phyloP scores from a whole-genome alignment of 1,139 yeast species.

The Suhomyces maxii region DNA sequence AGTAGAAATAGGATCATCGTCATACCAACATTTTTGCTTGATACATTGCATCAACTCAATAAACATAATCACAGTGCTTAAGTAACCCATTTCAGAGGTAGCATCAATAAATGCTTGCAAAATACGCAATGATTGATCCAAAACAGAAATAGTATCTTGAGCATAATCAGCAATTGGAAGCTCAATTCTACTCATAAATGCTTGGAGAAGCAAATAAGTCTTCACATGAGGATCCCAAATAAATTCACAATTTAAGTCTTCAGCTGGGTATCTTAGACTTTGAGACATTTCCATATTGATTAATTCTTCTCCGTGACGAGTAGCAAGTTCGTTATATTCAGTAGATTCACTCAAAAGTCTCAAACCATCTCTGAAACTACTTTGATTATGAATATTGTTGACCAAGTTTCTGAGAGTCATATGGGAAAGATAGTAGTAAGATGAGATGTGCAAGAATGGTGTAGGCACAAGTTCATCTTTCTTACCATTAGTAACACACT shows the following conservation, averaged over 20 bases:
- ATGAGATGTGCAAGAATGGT: constrained; percentile 79
- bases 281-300: constrained; percentile 89
- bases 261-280: constrained; percentile 74
- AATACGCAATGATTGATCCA: constrained; percentile 93
- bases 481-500: constrained; percentile 62
- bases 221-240: constrained; percentile 97
- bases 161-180: constrained; percentile 93
- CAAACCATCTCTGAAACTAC: constrained; percentile 68
- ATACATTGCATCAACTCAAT: constrained; percentile 79
- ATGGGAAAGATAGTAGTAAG: constrained; percentile 93
- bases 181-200: constrained; percentile 78
- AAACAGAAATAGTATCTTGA: constrained; percentile 89
- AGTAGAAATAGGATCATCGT: constrained; percentile 65
- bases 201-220: constrained; percentile 81
- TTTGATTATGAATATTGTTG: constrained; percentile 47
- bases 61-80: constrained; percentile 57
- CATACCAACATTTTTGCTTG: constrained; percentile 87
- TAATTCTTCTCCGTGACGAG: constrained; percentile 92
- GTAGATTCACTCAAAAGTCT: constrained; percentile 74
- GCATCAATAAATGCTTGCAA: constrained; percentile 91
- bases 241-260: constrained; percentile 61
- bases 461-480: constrained; percentile 61
- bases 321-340: constrained; percentile 91
- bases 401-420: constrained; percentile 75
- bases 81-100: constrained; percentile 79